A percentile compares a stretch with the other conserved stretches of the same genome.
Evolutionary conservation across 345 rosid genomes (phyloP).

Genomic region (Hibiscus syriacus): DNA sequence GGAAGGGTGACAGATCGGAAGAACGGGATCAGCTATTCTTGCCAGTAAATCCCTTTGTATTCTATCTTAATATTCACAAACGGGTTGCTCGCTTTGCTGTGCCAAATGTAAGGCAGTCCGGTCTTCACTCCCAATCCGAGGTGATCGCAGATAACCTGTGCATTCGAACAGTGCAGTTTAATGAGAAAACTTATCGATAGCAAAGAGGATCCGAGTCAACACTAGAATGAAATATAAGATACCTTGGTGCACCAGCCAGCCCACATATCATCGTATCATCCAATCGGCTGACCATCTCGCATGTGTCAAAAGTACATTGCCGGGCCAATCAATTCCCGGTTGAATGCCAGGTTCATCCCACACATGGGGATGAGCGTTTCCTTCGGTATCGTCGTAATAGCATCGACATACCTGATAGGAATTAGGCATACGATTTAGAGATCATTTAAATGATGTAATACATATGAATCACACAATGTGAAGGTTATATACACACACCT

Average conservation of each 20-base stretch:
- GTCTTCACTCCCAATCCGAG: too few relatives aligned
- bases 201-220: background rate
- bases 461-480: background rate
- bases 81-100: too few relatives aligned
- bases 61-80: too few relatives aligned
- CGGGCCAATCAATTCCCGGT: too few relatives aligned
- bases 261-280: conserved; percentile 89
- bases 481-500: conserved; percentile 28
- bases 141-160: too few relatives aligned
- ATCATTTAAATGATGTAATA: background rate
- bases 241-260: conserved; percentile 89
- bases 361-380: conserved; percentile 84
- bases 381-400: conserved; percentile 77
- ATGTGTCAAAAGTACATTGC: too few relatives aligned
- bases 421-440: conserved; percentile 4
- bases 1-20: too few relatives aligned
- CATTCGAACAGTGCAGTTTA: too few relatives aligned
- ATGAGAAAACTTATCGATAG: background rate
- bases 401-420: conserved; percentile 61
- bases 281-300: conserved; percentile 90
- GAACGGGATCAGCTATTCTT: too few relatives aligned
- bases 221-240: background rate
- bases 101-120: too few relatives aligned
- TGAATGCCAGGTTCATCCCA: conserved; percentile 77
- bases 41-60: too few relatives aligned